Base-by-base conservation (phyloP, 1,284 basidiomycete species). In the Leccinum angustisporum region DNA sequence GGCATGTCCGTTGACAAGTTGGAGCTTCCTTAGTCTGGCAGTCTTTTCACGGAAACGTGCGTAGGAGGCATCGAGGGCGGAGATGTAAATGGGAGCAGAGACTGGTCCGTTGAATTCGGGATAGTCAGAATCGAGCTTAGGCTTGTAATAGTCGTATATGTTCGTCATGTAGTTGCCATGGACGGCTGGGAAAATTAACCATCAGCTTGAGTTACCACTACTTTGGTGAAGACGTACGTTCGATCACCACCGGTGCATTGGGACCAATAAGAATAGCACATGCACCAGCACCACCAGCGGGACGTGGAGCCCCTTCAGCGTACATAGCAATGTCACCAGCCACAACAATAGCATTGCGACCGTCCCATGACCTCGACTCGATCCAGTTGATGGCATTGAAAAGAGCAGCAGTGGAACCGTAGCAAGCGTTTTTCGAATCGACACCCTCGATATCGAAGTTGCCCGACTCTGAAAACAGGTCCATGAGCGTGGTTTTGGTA, bases 351-450 rank as follows among this genome's bases (percentile, higher is more conserved):
- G 97, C 97, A 76, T 98, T 95, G 63, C 97, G 88, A 61, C 97
- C 97, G 73, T 99, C 97, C 97, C 97, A 99, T n/a, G 92, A 95
- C 64, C 88, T 88, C 54, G 88, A 91, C 79, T 99, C 97, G 66
- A 98, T 83, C 97, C 97, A 99, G 83, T 96, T 96, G 76, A 97
- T 83, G 58, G 95, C 91, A 79, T 98, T 98, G 88, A 97, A 98
- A 63, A 99, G 86, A 4, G 97, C 97, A 54, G 97, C 97, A 27
- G 97, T 99, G 50, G 95, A 97, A 56, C 97, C 97, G 76, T 99
- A 99, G 83, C 97, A 99, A 21, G 97, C 97, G 76, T 99, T 99
- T 83, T 99, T 99, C 63, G 93, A 95, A 82, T 99, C 97, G 75
- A 99, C 92, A 69, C 97, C 97, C 80, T 99, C 97, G 66, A 99